Evolutionary conservation across 192 early-diverging fungal species (phyloP).

Genomic region (Coemansia sp.): DNA sequence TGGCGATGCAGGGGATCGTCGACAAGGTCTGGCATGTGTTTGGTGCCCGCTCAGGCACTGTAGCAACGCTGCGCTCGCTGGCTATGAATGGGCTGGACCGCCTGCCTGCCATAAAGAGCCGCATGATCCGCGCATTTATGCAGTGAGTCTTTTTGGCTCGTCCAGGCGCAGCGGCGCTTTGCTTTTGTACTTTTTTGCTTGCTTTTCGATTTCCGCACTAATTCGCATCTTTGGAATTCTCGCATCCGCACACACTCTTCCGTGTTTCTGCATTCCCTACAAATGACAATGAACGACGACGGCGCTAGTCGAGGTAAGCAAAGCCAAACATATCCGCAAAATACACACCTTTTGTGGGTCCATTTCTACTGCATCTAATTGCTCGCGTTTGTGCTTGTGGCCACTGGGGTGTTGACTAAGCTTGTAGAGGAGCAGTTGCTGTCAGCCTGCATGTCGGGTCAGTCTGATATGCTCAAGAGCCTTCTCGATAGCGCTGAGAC

Average conservation of each 20-base stretch:
- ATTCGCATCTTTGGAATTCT: conserved; percentile 3
- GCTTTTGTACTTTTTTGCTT: neutral
- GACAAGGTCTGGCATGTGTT: conserved; percentile 82
- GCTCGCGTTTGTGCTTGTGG: neutral
- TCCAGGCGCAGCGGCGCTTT: too few species aligned
- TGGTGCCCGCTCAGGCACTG: conserved; percentile 59
- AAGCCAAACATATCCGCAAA: neutral
- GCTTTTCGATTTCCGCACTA: conserved; percentile 2
- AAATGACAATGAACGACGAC: conserved; percentile 21
- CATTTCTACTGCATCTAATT: conserved; percentile 5
- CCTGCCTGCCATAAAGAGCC: conserved; percentile 63
- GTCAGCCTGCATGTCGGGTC: conserved; percentile 70
- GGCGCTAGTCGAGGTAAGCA: conserved; percentile 30
- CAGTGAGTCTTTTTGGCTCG: neutral
- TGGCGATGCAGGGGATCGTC: conserved; percentile 80
- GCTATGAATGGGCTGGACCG: conserved; percentile 70
- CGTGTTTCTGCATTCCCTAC: too few species aligned
- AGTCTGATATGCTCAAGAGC: conserved; percentile 63
- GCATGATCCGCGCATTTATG: conserved; percentile 29
- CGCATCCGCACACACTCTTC: neutral
- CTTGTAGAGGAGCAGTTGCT: conserved; percentile 67
- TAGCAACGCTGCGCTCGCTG: conserved; percentile 70
- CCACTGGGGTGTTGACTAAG: neutral
- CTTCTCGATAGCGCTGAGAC: conserved; percentile 53
- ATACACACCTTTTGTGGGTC: too few species aligned